phyloP scores from a whole-genome alignment of 345 rosid genomes.

The Linum lewisii region DNA sequence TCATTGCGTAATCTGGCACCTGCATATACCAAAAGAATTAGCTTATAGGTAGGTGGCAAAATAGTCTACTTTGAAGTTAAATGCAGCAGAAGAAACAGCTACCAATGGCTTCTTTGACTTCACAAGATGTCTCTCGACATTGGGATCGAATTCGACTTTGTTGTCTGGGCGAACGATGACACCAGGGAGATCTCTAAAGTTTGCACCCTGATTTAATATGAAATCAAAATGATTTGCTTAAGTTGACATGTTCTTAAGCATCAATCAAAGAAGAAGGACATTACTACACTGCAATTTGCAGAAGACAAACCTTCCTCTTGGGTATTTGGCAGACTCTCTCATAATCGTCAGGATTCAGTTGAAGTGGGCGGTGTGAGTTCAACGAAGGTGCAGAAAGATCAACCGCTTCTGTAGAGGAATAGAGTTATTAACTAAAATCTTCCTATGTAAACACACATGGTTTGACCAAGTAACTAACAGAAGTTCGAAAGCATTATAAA shows the following conservation, averaged over 20 bases:
- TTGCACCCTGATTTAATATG: constrained; percentile 36
- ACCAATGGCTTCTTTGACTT: constrained; percentile 44
- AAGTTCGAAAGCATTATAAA: no score
- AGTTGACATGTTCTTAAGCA: no score
- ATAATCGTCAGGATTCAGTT: constrained; percentile 38
- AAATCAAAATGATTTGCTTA: background rate
- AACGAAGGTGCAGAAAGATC: constrained; percentile 9
- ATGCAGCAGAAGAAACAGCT: background rate
- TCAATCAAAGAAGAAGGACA: background rate
- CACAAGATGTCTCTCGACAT: constrained; percentile 24
- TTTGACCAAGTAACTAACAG: no score
- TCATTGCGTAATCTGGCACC: constrained; percentile 49
- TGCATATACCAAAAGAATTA: constrained; percentile 5
- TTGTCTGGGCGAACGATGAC: constrained; percentile 35
- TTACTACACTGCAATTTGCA: background rate
- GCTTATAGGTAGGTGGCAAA: no score
- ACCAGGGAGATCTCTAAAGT: constrained; percentile 58
- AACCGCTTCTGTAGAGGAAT: constrained; percentile 17
- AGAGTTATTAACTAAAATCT: no score
- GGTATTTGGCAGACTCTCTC: constrained; percentile 45
- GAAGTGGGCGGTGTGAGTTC: constrained; percentile 28
- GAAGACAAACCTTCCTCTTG: constrained; percentile 31
- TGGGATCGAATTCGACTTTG: constrained; percentile 37
- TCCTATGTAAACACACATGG: no score
- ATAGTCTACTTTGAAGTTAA: no score